phyloP scores from a whole-genome alignment of 768 basidiomycete species.

The Serendipita sp. region DNA sequence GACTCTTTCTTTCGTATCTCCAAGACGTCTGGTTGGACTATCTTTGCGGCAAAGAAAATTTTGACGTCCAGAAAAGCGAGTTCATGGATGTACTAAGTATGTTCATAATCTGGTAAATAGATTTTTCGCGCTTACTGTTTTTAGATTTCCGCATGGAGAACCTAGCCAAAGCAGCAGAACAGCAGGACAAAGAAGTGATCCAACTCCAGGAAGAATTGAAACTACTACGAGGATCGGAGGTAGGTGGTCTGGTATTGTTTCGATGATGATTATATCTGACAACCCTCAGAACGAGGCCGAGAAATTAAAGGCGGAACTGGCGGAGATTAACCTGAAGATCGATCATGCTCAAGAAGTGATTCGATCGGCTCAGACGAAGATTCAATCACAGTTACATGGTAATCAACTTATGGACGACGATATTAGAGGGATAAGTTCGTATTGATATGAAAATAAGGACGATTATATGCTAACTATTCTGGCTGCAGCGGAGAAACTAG shows the following conservation, averaged over 20 bases:
- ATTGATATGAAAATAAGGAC: neutral
- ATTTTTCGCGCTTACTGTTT: neutral
- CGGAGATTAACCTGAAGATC: constrained; percentile 49
- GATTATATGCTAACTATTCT: neutral
- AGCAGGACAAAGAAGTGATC: constrained; percentile 26
- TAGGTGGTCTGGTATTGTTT: neutral
- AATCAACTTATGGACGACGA: constrained; percentile 10
- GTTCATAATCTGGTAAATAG: neutral
- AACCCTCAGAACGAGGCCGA: constrained; percentile 34
- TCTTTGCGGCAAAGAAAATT: constrained; percentile 43
- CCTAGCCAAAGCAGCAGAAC: neutral
- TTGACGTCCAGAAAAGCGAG: constrained; percentile 61
- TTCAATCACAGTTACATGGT: constrained; percentile 5
- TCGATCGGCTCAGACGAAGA: neutral
- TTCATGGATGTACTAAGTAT: constrained; percentile 54
- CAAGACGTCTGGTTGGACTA: constrained; percentile 42
- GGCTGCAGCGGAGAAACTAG: constrained; percentile 38
- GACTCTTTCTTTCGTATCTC: neutral
- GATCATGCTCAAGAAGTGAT: constrained; percentile 28
- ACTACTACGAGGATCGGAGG: neutral
- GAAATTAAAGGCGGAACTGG: constrained; percentile 47
- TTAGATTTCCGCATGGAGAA: neutral
- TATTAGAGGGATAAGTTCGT: constrained; percentile 6
- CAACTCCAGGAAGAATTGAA: neutral
- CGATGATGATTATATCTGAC: neutral